A percentile compares a stretch with the other conserved stretches of the same genome.
phyloP scores from a whole-genome alignment of 2,329 filamentous ascomycete genomes.

The Clonostachys sp. region DNA sequence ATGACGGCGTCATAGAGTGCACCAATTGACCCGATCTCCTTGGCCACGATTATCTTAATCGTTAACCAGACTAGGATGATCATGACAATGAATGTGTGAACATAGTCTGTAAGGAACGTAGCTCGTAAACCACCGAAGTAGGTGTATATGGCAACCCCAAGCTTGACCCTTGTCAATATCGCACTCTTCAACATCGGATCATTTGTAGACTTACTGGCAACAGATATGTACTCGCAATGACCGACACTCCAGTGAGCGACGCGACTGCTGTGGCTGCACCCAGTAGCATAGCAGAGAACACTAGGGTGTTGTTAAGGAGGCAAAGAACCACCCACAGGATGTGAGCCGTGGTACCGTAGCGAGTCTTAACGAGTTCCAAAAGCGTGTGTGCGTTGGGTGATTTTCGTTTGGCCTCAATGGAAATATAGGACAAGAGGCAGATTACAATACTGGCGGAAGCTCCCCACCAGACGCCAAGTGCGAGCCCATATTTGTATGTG shows the following conservation, averaged over 20 bases:
- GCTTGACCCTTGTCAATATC: conserved; percentile 2
- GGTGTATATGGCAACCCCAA: conserved; percentile 76
- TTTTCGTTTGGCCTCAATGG: conserved; percentile 77
- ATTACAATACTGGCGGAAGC: conserved; percentile 72
- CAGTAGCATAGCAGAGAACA: conserved; percentile 78
- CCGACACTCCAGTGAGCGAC: conserved; percentile 23
- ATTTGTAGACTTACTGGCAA: conserved; percentile 41
- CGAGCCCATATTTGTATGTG: conserved; percentile 67
- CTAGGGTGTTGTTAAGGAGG: conserved; percentile 74
- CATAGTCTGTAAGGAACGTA: conserved; percentile 10
- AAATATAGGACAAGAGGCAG: conserved; percentile 76
- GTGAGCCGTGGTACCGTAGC: conserved; percentile 66
- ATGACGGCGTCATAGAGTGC: conserved; percentile 64
- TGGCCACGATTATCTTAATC: conserved; percentile 72
- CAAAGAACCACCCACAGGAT: conserved; percentile 74
- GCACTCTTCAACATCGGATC: too few species aligned
- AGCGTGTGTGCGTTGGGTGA: conserved; percentile 79
- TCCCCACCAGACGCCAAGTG: conserved; percentile 49
- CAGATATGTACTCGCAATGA: conserved; percentile 74
- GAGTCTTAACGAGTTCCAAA: conserved; percentile 71
- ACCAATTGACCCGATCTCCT: conserved; percentile 64
- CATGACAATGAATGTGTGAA: conserved; percentile 74
- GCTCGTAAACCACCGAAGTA: conserved; percentile 35
- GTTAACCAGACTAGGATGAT: conserved; percentile 78
- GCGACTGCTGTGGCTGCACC: conserved; percentile 56